Base-by-base conservation (phyloP, 805 yeast genomes). In the Kuraishia molischiana region DNA sequence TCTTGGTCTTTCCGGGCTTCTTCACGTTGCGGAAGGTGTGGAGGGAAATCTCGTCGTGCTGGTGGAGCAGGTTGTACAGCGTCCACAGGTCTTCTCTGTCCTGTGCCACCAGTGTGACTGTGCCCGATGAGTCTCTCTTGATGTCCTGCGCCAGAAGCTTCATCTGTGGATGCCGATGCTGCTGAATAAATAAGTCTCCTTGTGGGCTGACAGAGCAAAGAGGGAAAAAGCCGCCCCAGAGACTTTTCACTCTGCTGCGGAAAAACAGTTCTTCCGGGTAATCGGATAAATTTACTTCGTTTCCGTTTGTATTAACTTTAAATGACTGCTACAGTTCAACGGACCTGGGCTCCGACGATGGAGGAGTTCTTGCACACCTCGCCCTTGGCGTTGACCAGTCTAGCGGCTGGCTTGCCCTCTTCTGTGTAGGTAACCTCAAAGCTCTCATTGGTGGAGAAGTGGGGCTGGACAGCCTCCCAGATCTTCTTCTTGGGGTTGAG, bases 401-500 rank as follows among this genome's bases (percentile, higher is more conserved):
- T 80, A 50, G 64, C 71, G 43, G 76, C 78, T 39, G 79, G 78
- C 56, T 79, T 79, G 47, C 94, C 94, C 53, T 79, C 86, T 49
- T 69, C 67, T 53, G 81, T 81, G 71, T 75, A 90, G 44, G 85
- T 72, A 32, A 90, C 95, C 54, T 84, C 84, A 41, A 79, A 70
- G 35, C 67, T 64, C 30, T 77, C 92, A 47, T 69, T 77, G 22
- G 97, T 90, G 41, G 90, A 67, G 71, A 92, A 89, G 43, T 72
- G 69, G 37, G 97, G 97, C 71, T 92, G 98, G 46, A 84, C 69
- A 38, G 89, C 74, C 72, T 92, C 98, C 94, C 95, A 92, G 44
- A 89, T 70, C 74, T 92, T 92, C 83, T 92, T 92, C 80, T 92
- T 92, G 52, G 98, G 97, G 67, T 90, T 90, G 63, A 92, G 70